A percentile compares a stretch with the other conserved stretches of the same genome.
These are phyloP conservation scores for Syzygium grande DNA, from an alignment of 345 rosid genomes.

Conservation along the genomic window DNA sequence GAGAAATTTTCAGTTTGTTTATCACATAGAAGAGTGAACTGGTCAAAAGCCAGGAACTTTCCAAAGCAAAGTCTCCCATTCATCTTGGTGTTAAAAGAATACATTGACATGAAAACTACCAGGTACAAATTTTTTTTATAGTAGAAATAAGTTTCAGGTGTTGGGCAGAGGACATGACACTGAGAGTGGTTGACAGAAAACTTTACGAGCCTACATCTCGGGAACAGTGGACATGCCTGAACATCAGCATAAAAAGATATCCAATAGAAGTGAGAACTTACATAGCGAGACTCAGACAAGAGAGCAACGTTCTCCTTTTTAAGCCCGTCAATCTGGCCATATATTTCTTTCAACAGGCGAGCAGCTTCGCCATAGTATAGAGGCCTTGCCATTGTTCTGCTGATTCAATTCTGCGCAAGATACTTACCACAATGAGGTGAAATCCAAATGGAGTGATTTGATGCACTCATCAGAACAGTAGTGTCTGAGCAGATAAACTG, in stretches of 20 bases:
- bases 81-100: background rate
- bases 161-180: background rate
- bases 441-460: background rate
- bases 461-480: background rate
- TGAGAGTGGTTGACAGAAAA: background rate
- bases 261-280: constrained; percentile 15
- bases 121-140: background rate
- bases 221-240: background rate
- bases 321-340: constrained; percentile 63
- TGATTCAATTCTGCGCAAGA: constrained; percentile 41
- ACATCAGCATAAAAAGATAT: background rate
- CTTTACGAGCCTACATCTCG: background rate
- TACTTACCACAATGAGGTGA: background rate
- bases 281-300: constrained; percentile 73
- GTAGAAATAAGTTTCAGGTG: background rate
- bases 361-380: constrained; percentile 59
- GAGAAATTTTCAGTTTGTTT: background rate
- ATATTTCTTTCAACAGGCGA: constrained; percentile 61
- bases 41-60: background rate
- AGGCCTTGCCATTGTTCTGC: constrained; percentile 81
- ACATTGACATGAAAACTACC: background rate
- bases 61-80: background rate
- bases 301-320: constrained; percentile 61
- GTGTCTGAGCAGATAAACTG: background rate
- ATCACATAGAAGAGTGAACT: background rate